A percentile compares a stretch with the other conserved stretches of the same genome.
Conservation (phyloP, 1,284 basidiomycete genomes). For the Trametes sp. region DNA sequence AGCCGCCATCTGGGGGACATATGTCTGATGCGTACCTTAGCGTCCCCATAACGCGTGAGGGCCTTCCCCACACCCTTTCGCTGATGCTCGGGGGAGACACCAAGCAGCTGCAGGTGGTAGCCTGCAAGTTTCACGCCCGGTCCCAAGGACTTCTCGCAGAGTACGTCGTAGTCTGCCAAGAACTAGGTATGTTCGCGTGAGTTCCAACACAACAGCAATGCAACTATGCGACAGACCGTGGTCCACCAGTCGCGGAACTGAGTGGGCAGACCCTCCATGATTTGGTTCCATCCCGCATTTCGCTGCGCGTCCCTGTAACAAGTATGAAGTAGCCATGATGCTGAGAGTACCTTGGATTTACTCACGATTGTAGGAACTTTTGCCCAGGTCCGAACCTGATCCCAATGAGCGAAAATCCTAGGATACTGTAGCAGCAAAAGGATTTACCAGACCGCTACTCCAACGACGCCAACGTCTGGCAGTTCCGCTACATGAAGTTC, state of each 20-base stretch:
- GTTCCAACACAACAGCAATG: not conserved
- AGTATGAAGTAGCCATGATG: too few species aligned
- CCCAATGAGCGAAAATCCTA: not conserved
- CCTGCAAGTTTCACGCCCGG: constrained; percentile 29
- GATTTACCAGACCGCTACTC: constrained; percentile 22
- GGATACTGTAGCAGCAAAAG: not conserved
- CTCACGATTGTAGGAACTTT: constrained; percentile 23
- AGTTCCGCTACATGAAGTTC: constrained; percentile 29
- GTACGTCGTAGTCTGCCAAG: constrained; percentile 22
- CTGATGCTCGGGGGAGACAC: constrained; percentile 29
- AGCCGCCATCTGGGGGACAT: not conserved
- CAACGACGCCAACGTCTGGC: constrained; percentile 18
- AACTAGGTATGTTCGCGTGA: constrained; percentile 8
- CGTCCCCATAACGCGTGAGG: constrained; percentile 24
- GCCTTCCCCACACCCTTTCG: constrained; percentile 26
- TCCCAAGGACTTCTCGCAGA: constrained; percentile 23
- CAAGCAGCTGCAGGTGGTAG: constrained; percentile 36
- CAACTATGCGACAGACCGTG: constrained; percentile 8
- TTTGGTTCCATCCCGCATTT: constrained; percentile 26
- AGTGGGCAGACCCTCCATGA: constrained; percentile 17
- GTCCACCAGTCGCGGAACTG: constrained; percentile 27
- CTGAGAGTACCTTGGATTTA: not conserved
- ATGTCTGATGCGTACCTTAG: constrained; percentile 20
- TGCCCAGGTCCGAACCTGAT: constrained; percentile 31
- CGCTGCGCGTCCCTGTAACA: constrained; percentile 21